These are phyloP conservation scores for Lichtheimia ornata DNA, from an alignment of 371 early-diverging fungal genomes.

Conservation along the genomic window DNA sequence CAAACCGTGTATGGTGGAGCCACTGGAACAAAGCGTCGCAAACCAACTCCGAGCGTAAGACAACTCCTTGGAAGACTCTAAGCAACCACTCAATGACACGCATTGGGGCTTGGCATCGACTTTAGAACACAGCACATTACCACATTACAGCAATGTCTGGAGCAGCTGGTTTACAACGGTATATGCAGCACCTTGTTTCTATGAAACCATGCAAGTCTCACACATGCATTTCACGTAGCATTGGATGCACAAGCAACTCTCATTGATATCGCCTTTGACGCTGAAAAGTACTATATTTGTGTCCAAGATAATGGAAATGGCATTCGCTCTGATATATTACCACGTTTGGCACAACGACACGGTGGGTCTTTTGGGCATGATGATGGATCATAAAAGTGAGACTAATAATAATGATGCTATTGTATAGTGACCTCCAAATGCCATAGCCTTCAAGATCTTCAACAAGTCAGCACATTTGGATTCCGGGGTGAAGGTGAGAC, in stretches of 20 bases:
- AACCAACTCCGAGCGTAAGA: constrained; percentile 4
- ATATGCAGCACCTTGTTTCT: constrained; percentile 6
- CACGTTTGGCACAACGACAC: constrained; percentile 54
- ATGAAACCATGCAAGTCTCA: background rate
- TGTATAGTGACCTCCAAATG: constrained; percentile 59
- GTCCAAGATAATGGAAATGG: constrained; percentile 71
- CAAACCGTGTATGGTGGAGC: background rate
- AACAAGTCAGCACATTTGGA: constrained; percentile 57
- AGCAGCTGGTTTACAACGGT: constrained; percentile 68
- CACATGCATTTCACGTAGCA: constrained; percentile 27
- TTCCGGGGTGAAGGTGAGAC: constrained; percentile 71
- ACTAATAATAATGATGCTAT: background rate
- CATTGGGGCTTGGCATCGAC: background rate
- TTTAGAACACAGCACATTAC: constrained; percentile 50
- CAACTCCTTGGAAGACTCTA: background rate
- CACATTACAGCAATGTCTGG: constrained; percentile 54
- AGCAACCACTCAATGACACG: too few relatives aligned
- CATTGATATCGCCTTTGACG: constrained; percentile 51
- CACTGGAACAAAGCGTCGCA: background rate
- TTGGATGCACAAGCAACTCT: constrained; percentile 60
- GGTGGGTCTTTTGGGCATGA: constrained; percentile 31
- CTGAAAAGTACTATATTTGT: constrained; percentile 50
- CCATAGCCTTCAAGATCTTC: constrained; percentile 41
- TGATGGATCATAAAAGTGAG: background rate
- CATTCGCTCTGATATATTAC: constrained; percentile 46